phyloP scores from a whole-genome alignment of 73 alveolate genomes.

The Breviolum minutum region DNA sequence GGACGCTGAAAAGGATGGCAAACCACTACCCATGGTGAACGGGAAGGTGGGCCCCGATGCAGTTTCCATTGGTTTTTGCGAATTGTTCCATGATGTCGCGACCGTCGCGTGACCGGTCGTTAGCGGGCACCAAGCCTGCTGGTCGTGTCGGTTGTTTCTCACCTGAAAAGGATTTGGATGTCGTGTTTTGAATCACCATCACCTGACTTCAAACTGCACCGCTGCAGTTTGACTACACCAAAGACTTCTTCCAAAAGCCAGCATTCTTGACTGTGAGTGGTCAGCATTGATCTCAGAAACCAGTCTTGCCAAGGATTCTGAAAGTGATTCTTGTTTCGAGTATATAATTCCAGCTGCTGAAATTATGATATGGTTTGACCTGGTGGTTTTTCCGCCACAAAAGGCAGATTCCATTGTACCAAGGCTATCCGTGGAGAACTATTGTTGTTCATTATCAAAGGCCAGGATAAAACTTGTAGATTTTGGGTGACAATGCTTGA shows the following conservation, averaged over 20 bases:
- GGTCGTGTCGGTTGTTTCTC: not conserved
- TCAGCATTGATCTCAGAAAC: constrained; percentile 96
- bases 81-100: not conserved
- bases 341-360: no score
- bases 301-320: not conserved
- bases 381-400: not conserved
- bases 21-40: constrained; percentile 62
- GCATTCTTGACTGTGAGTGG: constrained; percentile 99
- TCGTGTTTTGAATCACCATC: not conserved
- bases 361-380: no score
- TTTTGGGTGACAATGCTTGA: no score
- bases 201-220: not conserved
- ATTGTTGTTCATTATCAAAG: constrained; percentile 72
- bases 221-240: constrained; percentile 97
- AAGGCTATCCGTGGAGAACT: constrained; percentile 90
- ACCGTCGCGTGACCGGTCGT: not conserved
- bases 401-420: no score
- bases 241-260: constrained; percentile 99
- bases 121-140: not conserved
- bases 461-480: not conserved
- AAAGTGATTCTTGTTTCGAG: not conserved
- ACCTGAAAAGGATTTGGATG: not conserved
- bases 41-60: constrained; percentile 1
- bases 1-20: constrained; percentile 87
- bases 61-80: not conserved